phyloP scores from a whole-genome alignment of 345 rosid genomes.

The Garcia nutans region DNA sequence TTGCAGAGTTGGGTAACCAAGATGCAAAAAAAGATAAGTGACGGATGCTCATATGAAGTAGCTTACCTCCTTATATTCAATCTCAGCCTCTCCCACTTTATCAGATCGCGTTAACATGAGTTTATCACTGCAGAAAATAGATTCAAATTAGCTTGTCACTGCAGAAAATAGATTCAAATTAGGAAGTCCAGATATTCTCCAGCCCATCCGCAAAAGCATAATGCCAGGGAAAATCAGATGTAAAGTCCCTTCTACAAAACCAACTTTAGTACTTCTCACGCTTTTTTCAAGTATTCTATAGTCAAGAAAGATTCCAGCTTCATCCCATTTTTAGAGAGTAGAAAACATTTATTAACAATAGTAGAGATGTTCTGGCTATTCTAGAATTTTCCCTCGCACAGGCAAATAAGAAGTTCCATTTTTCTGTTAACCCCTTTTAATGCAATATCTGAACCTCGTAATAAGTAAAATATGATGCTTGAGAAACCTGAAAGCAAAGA shows the following conservation, averaged over 20 bases:
- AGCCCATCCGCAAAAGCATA: neutral
- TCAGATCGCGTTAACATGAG: conserved; percentile 90
- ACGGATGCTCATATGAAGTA: neutral
- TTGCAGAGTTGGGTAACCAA: conserved; percentile 11
- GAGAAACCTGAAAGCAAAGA: neutral
- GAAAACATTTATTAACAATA: neutral
- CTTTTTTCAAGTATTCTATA: neutral
- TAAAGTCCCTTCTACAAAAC: neutral
- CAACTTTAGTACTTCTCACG: neutral
- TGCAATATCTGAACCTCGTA: neutral
- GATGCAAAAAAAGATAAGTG: neutral
- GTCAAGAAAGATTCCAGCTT: neutral
- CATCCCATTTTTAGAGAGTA: neutral
- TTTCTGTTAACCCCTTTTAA: neutral
- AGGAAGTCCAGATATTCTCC: neutral
- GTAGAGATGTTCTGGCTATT: neutral
- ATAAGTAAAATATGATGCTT: neutral
- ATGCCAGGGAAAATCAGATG: neutral
- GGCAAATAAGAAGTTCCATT: neutral
- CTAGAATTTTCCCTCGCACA: neutral
- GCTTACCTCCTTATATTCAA: conserved; percentile 80
- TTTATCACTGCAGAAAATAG: conserved; percentile 62
- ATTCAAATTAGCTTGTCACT: conserved; percentile 47
- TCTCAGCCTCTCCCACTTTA: conserved; percentile 84
- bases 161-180: conserved; percentile 20